Base-by-base conservation (phyloP, 805 yeast species). In the Maudiozyma serrabonitensis region DNA sequence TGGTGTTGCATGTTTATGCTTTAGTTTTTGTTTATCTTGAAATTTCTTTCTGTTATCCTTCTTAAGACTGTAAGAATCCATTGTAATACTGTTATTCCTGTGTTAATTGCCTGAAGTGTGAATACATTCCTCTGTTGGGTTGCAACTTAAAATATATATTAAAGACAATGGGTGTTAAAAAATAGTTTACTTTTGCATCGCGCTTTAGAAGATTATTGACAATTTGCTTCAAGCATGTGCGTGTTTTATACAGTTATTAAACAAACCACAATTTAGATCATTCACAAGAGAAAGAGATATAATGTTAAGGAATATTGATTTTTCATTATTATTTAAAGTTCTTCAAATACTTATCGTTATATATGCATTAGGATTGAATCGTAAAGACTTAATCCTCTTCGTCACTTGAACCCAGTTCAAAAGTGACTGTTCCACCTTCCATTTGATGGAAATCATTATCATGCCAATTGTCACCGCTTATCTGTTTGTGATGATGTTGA, bases 41-140 rank as follows among this genome's bases (percentile, higher is more conserved):
- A 69, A 71, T 57, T 67, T 69, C 62, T 68, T 70, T 11, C 75
- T 57, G 52, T 71, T 71, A 52, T 70, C 75, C 38, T 61, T 55
- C 59, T 71, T 71, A 31, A 69, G 45, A 40, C 56, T 59, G 52
- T 50, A 62, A 1, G 60, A 54, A 46, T 61, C 66, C 66, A 62
- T 61, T 9, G 6, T 35, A 28, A 4, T 11, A 8, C 4, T 21
- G 23, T 4, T 21, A 21, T 21, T 3, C 3, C 23, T 21, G 23
- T 21, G 4, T 21, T 21, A 21, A 3, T 21, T 21, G 3, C 3
- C 23, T 21, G 3, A 21, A 4, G 4, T 3, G 23, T 21, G 23
- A 21, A 21, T 21, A 21, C 4, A 4, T 21, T 21, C 4, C 4
- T 21, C 23, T 4, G 3, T 21, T 21, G 3, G 23, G 23, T 21